phyloP scores from a whole-genome alignment of 208 protist species.

The Strigomonas oncopelti region DNA sequence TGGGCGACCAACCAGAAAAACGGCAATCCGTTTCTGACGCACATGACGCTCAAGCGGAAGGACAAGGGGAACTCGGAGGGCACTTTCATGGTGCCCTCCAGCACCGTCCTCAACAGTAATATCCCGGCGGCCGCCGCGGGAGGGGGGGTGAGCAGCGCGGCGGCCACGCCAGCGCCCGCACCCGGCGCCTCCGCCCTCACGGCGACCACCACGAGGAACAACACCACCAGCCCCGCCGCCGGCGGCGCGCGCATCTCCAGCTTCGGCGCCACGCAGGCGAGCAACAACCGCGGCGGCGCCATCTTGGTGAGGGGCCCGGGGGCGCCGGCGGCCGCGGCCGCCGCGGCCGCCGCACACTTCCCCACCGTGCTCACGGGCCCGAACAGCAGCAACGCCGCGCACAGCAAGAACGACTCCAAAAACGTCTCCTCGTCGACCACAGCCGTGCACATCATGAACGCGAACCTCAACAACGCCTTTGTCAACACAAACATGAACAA shows the following conservation, averaged over 20 bases:
- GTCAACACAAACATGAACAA: neutral
- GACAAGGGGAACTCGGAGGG: neutral
- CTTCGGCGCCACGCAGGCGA: neutral
- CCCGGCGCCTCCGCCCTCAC: neutral
- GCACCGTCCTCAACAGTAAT: constrained; percentile 6
- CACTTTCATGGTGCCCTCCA: neutral
- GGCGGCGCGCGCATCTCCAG: neutral
- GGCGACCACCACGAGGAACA: neutral
- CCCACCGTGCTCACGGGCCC: neutral
- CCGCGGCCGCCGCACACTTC: too few species aligned
- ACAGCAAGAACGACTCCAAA: neutral
- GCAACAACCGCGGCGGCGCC: neutral
- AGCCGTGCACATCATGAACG: constrained; percentile 1
- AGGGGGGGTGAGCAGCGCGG: neutral
- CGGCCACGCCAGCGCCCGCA: neutral
- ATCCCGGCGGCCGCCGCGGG: neutral
- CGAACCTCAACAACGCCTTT: constrained; percentile 7
- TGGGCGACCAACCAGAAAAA: neutral
- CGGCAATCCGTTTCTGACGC: neutral
- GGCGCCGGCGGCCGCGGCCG: too few species aligned
- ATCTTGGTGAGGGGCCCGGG: neutral
- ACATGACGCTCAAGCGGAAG: neutral
- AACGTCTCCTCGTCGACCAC: neutral
- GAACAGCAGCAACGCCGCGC: too few species aligned
- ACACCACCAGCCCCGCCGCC: neutral